Conservation (phyloP, 306 rosid species). For the Vigna trinervia region DNA sequence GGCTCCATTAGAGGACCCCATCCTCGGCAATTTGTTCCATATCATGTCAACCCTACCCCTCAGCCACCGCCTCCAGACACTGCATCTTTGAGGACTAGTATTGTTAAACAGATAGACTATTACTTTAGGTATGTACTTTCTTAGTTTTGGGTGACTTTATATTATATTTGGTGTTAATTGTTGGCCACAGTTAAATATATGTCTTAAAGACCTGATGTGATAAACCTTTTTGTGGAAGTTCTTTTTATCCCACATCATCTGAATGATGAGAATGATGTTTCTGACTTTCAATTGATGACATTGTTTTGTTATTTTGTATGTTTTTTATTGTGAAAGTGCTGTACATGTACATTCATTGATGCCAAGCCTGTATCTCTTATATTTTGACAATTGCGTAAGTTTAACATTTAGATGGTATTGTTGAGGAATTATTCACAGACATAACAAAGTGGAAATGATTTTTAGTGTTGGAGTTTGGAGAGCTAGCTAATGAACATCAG, state of each 20-base stretch:
- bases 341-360: not conserved
- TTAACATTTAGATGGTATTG: conserved; percentile 11
- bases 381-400: conserved; percentile 31
- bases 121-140: conserved; percentile 75
- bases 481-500: conserved; percentile 9
- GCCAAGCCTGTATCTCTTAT: conserved; percentile 13
- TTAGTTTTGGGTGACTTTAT: conserved; percentile 14
- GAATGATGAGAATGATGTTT: conserved; percentile 27
- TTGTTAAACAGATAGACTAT: conserved; percentile 86
- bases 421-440: conserved; percentile 12
- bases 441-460: conserved; percentile 31
- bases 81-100: conserved; percentile 56
- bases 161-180: conserved; percentile 31
- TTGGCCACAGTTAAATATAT: not conserved
- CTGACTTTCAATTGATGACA: not conserved
- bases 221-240: conserved; percentile 28
- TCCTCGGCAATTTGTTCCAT: conserved; percentile 64
- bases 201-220: not conserved
- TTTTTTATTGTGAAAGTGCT: not conserved
- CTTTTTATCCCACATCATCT: conserved; percentile 27
- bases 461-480: conserved; percentile 21
- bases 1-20: conserved; percentile 75
- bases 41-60: conserved; percentile 63
- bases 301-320: not conserved
- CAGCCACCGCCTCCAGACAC: conserved; percentile 62